Conservation (phyloP, 176 grass and related monocot genomes). For the Dactylis glomerata region DNA sequence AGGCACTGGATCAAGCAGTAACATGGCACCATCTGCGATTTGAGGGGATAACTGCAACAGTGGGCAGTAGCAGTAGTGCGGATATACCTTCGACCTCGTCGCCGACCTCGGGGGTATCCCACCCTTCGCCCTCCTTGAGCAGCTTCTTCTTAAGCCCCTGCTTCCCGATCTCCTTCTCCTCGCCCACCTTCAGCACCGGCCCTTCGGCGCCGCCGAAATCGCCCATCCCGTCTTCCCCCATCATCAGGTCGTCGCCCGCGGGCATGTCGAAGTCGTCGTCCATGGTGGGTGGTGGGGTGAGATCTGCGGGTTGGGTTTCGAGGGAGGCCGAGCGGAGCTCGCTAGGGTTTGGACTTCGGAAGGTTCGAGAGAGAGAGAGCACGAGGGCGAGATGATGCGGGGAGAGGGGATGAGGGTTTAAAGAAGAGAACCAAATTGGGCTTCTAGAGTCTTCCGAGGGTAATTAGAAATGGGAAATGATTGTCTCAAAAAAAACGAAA, state of each 20-base stretch:
- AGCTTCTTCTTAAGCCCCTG: constrained; percentile 96
- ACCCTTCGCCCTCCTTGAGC: constrained; percentile 76
- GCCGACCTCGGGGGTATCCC: constrained; percentile 84
- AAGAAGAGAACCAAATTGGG: constrained; percentile 17
- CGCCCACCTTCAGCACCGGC: constrained; percentile 62
- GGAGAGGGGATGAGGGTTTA: constrained; percentile 29
- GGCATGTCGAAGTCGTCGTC: constrained; percentile 91
- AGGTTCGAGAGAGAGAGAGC: constrained; percentile 29
- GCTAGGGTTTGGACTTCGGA: constrained; percentile 42
- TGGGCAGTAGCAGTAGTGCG: background rate
- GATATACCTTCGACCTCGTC: constrained; percentile 93
- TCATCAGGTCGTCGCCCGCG: constrained; percentile 49
- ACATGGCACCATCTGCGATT: background rate
- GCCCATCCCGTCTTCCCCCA: constrained; percentile 46
- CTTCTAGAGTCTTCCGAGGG: constrained; percentile 52
- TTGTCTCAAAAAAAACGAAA: too few species aligned
- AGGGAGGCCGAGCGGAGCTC: background rate
- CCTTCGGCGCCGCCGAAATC: constrained; percentile 55
- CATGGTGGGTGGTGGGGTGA: constrained; percentile 32
- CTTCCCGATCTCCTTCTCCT: constrained; percentile 98
- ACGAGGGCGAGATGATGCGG: constrained; percentile 1
- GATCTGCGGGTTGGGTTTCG: constrained; percentile 24
- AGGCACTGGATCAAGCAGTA: background rate
- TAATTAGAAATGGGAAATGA: background rate
- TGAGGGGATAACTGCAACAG: background rate